Percentiles rank a stretch among this genome's conserved stretches.
phyloP scores from a whole-genome alignment of 2,329 filamentous ascomycete species.

The Aspergillus fijiensis region DNA sequence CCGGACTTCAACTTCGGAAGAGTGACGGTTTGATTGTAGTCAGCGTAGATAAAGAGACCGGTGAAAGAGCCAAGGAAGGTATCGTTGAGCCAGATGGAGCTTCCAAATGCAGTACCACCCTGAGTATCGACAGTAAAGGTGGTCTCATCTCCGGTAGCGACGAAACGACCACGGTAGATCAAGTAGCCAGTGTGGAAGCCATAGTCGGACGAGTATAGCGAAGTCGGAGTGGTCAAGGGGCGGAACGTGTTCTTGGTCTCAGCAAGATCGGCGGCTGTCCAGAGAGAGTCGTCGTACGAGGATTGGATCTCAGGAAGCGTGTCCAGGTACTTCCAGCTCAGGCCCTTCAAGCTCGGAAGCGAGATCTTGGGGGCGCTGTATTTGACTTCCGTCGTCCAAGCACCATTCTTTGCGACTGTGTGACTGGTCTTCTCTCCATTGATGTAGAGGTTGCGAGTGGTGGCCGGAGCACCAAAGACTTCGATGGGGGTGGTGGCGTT shows the following conservation, averaged over 20 bases:
- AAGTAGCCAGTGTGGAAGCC: slow-evolving; percentile 70
- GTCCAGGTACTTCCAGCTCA: slow-evolving; percentile 70
- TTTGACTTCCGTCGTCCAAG: slow-evolving; percentile 53
- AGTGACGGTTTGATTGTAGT: slow-evolving; percentile 57
- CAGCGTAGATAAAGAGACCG: slow-evolving; percentile 53
- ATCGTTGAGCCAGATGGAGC: slow-evolving; percentile 64
- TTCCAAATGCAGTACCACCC: slow-evolving; percentile 67
- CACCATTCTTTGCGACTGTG: slow-evolving; percentile 43
- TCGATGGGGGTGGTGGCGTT: slow-evolving; percentile 68
- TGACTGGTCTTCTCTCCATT: slow-evolving; percentile 54
- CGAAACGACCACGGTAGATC: slow-evolving; percentile 69
- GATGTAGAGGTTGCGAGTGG: slow-evolving; percentile 59
- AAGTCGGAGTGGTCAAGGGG: slow-evolving; percentile 62
- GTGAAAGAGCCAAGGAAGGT: slow-evolving; percentile 64
- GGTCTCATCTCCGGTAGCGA: slow-evolving; percentile 60
- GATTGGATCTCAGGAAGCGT: slow-evolving; percentile 66
- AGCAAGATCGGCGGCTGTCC: slow-evolving; percentile 60
- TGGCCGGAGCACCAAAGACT: slow-evolving; percentile 62
- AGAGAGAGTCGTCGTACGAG: slow-evolving; percentile 67
- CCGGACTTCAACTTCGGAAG: slow-evolving; percentile 55
- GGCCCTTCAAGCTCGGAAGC: slow-evolving; percentile 57
- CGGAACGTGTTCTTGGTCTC: slow-evolving; percentile 61
- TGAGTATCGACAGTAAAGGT: slow-evolving; percentile 59
- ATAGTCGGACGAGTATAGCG: slow-evolving; percentile 70
- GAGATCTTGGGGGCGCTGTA: slow-evolving; percentile 52